Percentiles rank a stretch among this genome's conserved stretches.
Evolutionary conservation across 2,329 filamentous ascomycete species (phyloP).

Genomic region (Aspergillus intermedius): DNA sequence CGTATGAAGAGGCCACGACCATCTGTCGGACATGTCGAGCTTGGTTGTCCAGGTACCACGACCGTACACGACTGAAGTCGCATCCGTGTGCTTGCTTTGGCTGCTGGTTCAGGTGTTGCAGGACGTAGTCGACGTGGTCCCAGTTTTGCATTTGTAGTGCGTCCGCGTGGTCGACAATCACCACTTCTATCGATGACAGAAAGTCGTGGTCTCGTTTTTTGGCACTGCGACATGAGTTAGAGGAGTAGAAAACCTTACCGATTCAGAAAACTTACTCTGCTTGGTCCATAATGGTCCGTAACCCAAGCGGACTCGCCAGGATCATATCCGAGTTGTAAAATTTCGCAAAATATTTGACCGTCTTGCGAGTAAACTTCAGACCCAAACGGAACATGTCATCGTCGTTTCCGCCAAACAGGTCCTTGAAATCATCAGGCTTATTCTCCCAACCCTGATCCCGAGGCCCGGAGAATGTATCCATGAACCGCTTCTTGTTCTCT

Average conservation of each 20-base stretch:
- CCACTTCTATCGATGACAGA: conserved; percentile 84
- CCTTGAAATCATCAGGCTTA: conserved; percentile 78
- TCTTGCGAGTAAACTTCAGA: conserved; percentile 95
- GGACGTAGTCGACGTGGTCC: conserved; percentile 90
- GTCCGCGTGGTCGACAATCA: conserved; percentile 86
- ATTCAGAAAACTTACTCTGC: conserved; percentile 48
- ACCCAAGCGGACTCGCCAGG: conserved; percentile 78
- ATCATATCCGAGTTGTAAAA: conserved; percentile 98
- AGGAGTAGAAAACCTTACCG: conserved; percentile 9
- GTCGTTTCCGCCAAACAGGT: conserved; percentile 89
- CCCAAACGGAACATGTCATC: conserved; percentile 96
- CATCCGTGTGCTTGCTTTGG: conserved; percentile 85
- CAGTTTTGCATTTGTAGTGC: conserved; percentile 96
- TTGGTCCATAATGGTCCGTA: conserved; percentile 84
- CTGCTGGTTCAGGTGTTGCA: conserved; percentile 84
- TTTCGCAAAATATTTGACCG: conserved; percentile 85
- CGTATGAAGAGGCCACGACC: conserved; percentile 70
- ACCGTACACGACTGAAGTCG: conserved; percentile 83
- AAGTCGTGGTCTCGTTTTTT: conserved; percentile 79
- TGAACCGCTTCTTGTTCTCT: conserved; percentile 88
- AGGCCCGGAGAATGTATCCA: conserved; percentile 69
- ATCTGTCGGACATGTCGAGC: conserved; percentile 79
- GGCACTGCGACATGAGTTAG: conserved; percentile 31
- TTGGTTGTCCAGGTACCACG: conserved; percentile 88
- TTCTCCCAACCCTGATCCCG: conserved; percentile 63